These are phyloP conservation scores for Solanum hybrid DNA, from an alignment of 305 asterid genomes.

Conservation along the genomic window DNA sequence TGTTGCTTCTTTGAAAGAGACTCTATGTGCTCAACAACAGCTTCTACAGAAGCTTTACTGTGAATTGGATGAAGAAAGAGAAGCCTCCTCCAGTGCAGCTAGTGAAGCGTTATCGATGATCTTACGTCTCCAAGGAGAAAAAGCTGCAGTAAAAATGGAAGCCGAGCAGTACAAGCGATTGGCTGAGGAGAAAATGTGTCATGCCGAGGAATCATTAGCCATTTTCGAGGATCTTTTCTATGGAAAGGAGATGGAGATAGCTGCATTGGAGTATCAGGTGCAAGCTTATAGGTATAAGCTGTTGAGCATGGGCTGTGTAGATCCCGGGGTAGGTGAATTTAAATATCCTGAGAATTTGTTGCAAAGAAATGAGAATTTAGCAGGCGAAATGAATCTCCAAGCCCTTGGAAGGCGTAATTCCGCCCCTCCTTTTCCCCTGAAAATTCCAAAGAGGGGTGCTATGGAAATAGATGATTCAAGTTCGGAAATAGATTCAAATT, in stretches of 20 bases:
- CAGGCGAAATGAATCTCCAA: conserved; percentile 19
- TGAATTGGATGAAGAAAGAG: conserved; percentile 84
- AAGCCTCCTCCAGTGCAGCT: conserved; percentile 79
- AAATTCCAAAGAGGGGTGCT: conserved; percentile 25
- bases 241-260: conserved; percentile 85
- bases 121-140: conserved; percentile 78
- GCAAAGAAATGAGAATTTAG: conserved; percentile 34
- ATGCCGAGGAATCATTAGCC: conserved; percentile 73
- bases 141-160: conserved; percentile 77
- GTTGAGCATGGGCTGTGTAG: conserved; percentile 53
- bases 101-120: conserved; percentile 77
- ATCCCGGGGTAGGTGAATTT: conserved; percentile 41
- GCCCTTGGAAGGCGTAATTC: conserved; percentile 51
- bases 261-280: conserved; percentile 65
- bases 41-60: conserved; percentile 67
- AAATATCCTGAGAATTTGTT: conserved; percentile 39
- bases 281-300: conserved; percentile 59
- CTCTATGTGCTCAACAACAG: conserved; percentile 63
- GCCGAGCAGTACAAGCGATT: conserved; percentile 82
- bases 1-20: conserved; percentile 38
- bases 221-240: conserved; percentile 69
- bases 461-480: conserved; percentile 30
- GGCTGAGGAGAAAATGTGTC: conserved; percentile 77
- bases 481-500: conserved; percentile 17
- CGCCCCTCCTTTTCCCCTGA: conserved; percentile 32